These are phyloP conservation scores for Pleurostoma richardsiae DNA, from an alignment of 2,329 filamentous ascomycete species.

Conservation along the genomic window DNA sequence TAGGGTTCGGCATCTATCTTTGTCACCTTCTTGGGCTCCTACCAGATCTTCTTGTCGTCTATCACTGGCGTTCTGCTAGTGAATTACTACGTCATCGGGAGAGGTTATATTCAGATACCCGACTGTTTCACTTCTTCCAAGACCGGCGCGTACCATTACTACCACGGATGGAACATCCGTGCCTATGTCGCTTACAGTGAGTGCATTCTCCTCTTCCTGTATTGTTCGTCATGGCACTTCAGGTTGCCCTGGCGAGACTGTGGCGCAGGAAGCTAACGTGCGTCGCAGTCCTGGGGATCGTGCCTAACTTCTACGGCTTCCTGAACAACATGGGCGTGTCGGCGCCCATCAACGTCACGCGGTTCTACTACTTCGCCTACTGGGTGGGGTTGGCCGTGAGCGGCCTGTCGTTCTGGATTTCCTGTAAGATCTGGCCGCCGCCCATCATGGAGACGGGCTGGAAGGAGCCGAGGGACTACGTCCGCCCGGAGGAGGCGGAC, in stretches of 20 bases:
- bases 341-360: constrained; percentile 23
- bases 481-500: neutral
- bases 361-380: constrained; percentile 53
- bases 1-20: constrained; percentile 26
- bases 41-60: constrained; percentile 33
- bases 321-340: constrained; percentile 31
- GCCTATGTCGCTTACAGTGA: constrained; percentile 11
- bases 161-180: constrained; percentile 10
- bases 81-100: constrained; percentile 34
- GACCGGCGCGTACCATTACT: constrained; percentile 9
- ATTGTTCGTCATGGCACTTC: no score
- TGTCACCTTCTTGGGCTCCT: constrained; percentile 32
- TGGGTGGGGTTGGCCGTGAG: constrained; percentile 45
- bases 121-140: constrained; percentile 18
- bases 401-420: constrained; percentile 14
- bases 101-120: constrained; percentile 26
- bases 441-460: neutral
- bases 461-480: neutral
- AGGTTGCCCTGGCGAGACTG: no score
- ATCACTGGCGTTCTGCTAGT: constrained; percentile 35
- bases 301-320: constrained; percentile 35
- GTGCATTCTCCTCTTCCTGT: no score
- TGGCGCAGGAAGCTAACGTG: no score
- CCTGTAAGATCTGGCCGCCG: neutral
- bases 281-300: constrained; percentile 21